Conservation (phyloP, 768 basidiomycete species). For the Pleurotus djamor region DNA sequence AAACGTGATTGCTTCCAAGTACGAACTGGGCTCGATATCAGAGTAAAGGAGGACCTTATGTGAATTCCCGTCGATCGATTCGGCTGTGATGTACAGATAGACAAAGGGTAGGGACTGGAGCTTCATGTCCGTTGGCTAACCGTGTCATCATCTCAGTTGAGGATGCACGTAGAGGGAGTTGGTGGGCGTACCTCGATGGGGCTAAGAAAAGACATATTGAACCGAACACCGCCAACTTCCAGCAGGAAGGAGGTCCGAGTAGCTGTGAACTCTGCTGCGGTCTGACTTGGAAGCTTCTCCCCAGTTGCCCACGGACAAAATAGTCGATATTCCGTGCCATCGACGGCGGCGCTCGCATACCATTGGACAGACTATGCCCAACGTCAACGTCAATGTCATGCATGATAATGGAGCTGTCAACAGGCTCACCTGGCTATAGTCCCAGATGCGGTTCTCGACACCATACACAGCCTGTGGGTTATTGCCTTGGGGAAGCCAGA, state of each 20-base stretch:
- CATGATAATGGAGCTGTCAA: neutral
- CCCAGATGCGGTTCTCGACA: neutral
- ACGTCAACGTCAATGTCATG: neutral
- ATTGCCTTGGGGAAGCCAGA: conserved; percentile 6
- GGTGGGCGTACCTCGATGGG: conserved; percentile 8
- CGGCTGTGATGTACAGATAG: conserved; percentile 6
- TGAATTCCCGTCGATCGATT: neutral
- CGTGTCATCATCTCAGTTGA: neutral
- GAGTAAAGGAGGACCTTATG: conserved; percentile 9
- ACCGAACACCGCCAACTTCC: conserved; percentile 2
- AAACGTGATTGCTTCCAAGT: neutral
- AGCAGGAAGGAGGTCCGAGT: conserved; percentile 6
- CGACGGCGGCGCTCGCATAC: conserved; percentile 2
- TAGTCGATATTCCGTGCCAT: neutral
- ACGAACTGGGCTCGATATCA: conserved; percentile 9
- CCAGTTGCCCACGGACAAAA: conserved; percentile 1
- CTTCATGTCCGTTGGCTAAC: conserved; percentile 6
- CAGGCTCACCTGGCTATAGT: neutral
- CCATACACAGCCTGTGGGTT: neutral
- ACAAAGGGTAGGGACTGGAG: conserved; percentile 9
- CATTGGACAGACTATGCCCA: neutral
- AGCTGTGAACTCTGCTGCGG: conserved; percentile 5
- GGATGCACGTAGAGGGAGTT: too few relatives aligned
- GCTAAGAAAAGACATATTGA: conserved; percentile 12
- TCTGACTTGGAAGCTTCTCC: neutral